Evolutionary conservation across 1,284 basidiomycete species (phyloP).

Genomic region (Gymnopus androsaceus): DNA sequence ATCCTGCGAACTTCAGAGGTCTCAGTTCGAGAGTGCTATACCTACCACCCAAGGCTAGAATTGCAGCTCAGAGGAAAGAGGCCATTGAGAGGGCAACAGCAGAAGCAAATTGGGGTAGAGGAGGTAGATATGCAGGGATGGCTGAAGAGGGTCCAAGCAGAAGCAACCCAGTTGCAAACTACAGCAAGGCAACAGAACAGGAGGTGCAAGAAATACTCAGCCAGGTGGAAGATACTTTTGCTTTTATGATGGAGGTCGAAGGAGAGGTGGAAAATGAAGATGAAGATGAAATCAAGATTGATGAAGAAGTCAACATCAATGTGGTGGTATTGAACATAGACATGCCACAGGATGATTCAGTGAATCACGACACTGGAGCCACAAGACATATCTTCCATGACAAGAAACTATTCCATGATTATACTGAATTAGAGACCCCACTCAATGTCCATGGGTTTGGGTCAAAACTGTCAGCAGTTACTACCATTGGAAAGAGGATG

Average conservation of each 20-base stretch:
- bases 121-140: neutral
- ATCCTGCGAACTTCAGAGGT: neutral
- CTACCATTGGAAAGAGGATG: conserved; percentile 17
- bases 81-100: neutral
- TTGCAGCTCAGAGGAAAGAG: neutral
- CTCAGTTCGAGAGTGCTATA: neutral
- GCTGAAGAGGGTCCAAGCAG: neutral
- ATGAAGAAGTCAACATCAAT: neutral
- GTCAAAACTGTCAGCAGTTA: conserved; percentile 8
- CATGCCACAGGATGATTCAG: neutral
- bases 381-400: neutral
- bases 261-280: neutral
- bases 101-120: no score
- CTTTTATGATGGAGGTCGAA: neutral
- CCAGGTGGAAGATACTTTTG: neutral
- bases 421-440: conserved; percentile 2
- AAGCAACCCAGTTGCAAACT: neutral
- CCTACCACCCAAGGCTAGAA: neutral
- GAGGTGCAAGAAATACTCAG: neutral
- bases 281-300: neutral
- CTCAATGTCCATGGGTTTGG: conserved; percentile 18
- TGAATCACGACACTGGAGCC: neutral
- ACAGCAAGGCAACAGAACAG: neutral
- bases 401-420: conserved; percentile 11
- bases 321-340: neutral